Conservation (phyloP, 495 filamentous ascomycete species). For the Bryoglossum gracile region DNA sequence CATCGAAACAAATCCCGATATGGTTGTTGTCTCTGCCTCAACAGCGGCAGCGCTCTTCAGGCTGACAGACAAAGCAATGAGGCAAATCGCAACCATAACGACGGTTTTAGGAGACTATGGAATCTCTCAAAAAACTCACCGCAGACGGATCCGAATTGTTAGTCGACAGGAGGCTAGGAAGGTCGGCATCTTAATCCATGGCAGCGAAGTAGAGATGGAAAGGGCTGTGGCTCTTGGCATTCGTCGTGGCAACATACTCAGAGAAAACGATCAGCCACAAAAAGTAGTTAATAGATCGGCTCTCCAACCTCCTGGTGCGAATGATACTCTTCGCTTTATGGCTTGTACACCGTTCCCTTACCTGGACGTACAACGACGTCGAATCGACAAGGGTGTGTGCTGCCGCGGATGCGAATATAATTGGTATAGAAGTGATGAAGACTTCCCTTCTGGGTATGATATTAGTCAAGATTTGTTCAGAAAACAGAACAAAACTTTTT, state of each 20-base stretch:
- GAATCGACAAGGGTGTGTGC: constrained; percentile 8
- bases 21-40: constrained; percentile 1
- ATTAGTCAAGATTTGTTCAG: constrained; percentile 5
- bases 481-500: constrained; percentile 7
- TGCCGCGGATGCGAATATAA: constrained; percentile 12
- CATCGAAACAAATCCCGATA: constrained; percentile 2
- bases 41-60: background rate
- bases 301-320: constrained; percentile 1
- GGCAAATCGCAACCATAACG: constrained; percentile 4
- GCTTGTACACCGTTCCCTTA: constrained; percentile 8
- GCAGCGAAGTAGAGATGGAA: constrained; percentile 7
- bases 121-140: constrained; percentile 8
- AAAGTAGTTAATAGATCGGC: constrained; percentile 6
- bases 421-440: constrained; percentile 5
- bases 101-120: constrained; percentile 5
- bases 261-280: constrained; percentile 4
- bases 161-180: constrained; percentile 5
- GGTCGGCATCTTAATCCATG: constrained; percentile 4
- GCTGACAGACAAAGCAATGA: constrained; percentile 2
- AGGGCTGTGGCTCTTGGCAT: constrained; percentile 3
- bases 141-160: background rate
- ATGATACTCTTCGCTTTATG: constrained; percentile 10
- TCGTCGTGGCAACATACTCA: constrained; percentile 4
- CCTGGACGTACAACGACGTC: constrained; percentile 4
- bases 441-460: constrained; percentile 4